These are phyloP conservation scores for Taiozyma sp. DNA, from an alignment of 1,139 yeast genomes.

Conservation along the genomic window DNA sequence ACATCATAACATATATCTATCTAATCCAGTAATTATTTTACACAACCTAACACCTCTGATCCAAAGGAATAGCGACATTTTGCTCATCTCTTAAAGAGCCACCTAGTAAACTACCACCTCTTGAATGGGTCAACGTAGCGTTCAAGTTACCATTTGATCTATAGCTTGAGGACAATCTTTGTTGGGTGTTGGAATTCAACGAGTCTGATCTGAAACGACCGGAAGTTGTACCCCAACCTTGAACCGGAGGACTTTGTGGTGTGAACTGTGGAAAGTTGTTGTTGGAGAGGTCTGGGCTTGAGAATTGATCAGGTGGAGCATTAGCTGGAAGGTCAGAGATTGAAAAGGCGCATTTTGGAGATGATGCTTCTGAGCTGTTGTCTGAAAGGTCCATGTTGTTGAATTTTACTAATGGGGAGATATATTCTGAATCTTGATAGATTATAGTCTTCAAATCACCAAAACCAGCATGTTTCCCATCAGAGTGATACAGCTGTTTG, in stretches of 20 bases:
- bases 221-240: not conserved
- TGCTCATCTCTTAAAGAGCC: not conserved
- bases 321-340: slow-evolving; percentile 3
- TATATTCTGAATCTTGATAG: slow-evolving; percentile 1
- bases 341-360: slow-evolving; percentile 4
- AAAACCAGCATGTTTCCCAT: slow-evolving; percentile 11
- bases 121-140: not conserved
- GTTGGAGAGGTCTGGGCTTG: not conserved
- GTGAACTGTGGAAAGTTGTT: not conserved
- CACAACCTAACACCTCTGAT: not conserved
- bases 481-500: slow-evolving; percentile 5
- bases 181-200: not conserved
- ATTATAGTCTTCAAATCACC: slow-evolving; percentile 13
- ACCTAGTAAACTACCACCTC: not conserved
- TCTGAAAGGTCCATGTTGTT: not conserved
- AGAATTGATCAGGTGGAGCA: not conserved
- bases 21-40: too few relatives aligned
- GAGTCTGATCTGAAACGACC: not conserved
- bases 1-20: not conserved
- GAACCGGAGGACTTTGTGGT: not conserved
- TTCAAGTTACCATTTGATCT: not conserved
- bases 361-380: not conserved
- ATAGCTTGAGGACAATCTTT: not conserved
- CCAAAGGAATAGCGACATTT: not conserved
- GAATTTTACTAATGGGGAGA: slow-evolving; percentile 1